Base-by-base conservation (phyloP, 1,284 basidiomycete genomes). In the Trametes hirsuta region DNA sequence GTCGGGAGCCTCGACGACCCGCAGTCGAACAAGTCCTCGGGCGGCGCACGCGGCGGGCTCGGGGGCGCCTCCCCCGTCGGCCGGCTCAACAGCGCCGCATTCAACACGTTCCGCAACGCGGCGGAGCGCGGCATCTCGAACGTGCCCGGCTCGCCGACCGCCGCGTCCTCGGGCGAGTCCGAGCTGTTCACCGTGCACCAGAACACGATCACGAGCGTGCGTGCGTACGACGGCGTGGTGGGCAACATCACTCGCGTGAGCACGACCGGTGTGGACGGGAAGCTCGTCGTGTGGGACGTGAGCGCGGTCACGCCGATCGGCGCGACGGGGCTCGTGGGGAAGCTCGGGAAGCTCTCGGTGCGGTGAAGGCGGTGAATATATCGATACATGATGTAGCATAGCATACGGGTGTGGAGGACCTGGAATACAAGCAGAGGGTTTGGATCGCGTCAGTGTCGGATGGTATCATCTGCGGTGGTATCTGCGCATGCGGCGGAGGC, bases 161-260 rank as follows among this genome's bases (percentile, higher is more conserved):
- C 73, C 1, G 74, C 75, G 0, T 74, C 74, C 30, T 49, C 75
- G 47, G 72, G 79, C 52, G 87, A 93, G 71, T 91, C 89, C 11
- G 92, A 92, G 73, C 79, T 94, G 62, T 80, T 82, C 72, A 99
- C 97, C 3, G 85, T 97, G 44, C 97, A 99, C 75, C 97, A 98
- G 81, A 99, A 99, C 79, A 97, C 96, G 44, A 98, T 99, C 76
- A 98, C 95, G n/a, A 90, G 82, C 67, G 81, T 97, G 47, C 81
- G 94, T 57, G 79, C 91, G 25, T 97, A 93, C 69, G 88, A 90
- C 61, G 83, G 82, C 62, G 79, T 74, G 0, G 72, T 78, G 1
- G 84, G 81, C 21, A 86, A 82, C 3, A 89, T 98, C 6, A 81
- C 79, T 47, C 84, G 84, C 68, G 89, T 99, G 59, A 94, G 91